A percentile compares a stretch with the other conserved stretches of the same genome.
These are phyloP conservation scores for Diaporthe capsici DNA, from an alignment of 2,329 filamentous ascomycete genomes.

Conservation along the genomic window DNA sequence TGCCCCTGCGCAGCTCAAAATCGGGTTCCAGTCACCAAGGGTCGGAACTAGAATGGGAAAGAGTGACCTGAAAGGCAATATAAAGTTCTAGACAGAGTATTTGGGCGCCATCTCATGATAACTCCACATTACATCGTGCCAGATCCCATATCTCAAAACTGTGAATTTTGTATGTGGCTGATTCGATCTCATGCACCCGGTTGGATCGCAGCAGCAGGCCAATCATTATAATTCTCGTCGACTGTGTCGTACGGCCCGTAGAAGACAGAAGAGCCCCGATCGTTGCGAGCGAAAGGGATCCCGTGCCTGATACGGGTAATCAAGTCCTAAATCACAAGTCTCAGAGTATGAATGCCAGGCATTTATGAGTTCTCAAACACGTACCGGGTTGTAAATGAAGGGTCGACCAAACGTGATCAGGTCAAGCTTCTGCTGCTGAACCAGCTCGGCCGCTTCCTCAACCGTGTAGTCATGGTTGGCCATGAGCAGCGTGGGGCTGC, in stretches of 20 bases:
- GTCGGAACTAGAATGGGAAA: no score
- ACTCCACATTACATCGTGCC: no score
- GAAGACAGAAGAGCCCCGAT: neutral
- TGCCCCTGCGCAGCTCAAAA: no score
- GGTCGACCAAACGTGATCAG: constrained; percentile 32
- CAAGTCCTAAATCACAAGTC: neutral
- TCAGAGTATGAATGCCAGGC: neutral
- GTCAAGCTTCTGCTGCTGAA: constrained; percentile 27
- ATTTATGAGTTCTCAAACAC: neutral
- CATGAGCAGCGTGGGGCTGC: constrained; percentile 24
- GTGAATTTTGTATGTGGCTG: neutral
- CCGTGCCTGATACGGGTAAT: neutral
- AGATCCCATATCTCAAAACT: neutral
- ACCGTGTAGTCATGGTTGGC: constrained; percentile 35
- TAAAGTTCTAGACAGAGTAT: neutral
- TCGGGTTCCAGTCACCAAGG: no score
- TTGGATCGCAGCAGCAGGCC: neutral
- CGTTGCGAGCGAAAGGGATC: neutral
- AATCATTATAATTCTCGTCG: neutral
- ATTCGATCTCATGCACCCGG: neutral
- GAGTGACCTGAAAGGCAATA: no score
- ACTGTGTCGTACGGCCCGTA: neutral
- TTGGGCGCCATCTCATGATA: no score
- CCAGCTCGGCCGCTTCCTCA: constrained; percentile 29
- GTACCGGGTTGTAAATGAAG: constrained; percentile 39